Evolutionary conservation across 2,329 filamentous ascomycete genomes (phyloP), one percentile per base, ranked within the genome.

Genomic region (Fulvia fulva): DNA sequence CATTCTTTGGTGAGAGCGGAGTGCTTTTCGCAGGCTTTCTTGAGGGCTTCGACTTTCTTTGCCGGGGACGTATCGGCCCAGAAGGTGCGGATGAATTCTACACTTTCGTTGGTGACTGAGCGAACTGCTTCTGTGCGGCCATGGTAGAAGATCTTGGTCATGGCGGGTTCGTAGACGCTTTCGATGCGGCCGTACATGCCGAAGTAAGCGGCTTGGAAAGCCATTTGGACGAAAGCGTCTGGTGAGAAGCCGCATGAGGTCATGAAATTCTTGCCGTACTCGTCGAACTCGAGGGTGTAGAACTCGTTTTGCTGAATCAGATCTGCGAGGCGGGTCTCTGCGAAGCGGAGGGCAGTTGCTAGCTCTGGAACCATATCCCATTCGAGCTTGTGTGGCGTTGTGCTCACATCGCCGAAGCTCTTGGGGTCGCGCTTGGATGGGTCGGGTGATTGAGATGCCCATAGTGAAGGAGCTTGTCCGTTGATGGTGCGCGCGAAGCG

Each of bases 151-250:
- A 88, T 80, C 74, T 99, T 99, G 53, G 94, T 99, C 94, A 99
- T 97, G 44, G 94, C 93, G 7, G 94, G 94, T 75, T 99, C 94
- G 73, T 99, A 99, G 0, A 92, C 94, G 71, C 91, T 96, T 74
- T 97, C 94, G 1, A 96, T 85, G 4, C 91, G 86, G 2, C 94
- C 94, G 68, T 97, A 99, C 7, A 99, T 82, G 1, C 94, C 94
- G 70, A 97, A 99, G 78, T 99, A 97, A 1, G 94, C 93, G 4
- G 93, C 93, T 74, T 99, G 94, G 78, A 97, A 97, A 0, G 94
- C 94, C 93, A 99, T 97, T 74, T 99, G 94, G 21, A 99, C 90
- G 71, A 96, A 99, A 0, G 94, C 94, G 72, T 97, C 94, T 0
- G 93, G 93, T 0, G 93, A 97, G 75, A 97, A 95, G 5, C 93